Percentiles rank a stretch among this genome's conserved stretches.
phyloP scores from a whole-genome alignment of 2,329 filamentous ascomycete genomes.

The Claviceps digitariae region DNA sequence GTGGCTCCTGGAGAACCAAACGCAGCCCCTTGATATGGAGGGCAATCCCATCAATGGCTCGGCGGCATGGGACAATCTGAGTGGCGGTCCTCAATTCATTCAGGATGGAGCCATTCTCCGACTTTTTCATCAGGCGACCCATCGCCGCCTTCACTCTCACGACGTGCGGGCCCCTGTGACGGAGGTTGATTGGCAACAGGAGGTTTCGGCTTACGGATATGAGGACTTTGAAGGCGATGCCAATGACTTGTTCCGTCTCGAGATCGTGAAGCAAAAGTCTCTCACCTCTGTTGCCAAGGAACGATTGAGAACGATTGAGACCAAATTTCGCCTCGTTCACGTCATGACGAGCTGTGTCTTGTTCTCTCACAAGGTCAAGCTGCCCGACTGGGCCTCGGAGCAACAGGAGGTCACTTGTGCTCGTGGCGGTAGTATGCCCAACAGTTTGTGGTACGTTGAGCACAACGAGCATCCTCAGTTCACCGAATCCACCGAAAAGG shows the following conservation, averaged over 20 bases:
- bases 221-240: slow-evolving; percentile 95
- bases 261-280: slow-evolving; percentile 86
- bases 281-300: slow-evolving; percentile 66
- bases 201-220: slow-evolving; percentile 93
- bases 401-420: slow-evolving; percentile 99
- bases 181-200: slow-evolving; percentile 88
- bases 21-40: slow-evolving; percentile 66
- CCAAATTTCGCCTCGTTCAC: slow-evolving; percentile 90
- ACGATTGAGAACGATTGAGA: slow-evolving; percentile 82
- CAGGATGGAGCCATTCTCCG: slow-evolving; percentile 69
- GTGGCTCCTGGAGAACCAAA: slow-evolving; percentile 91
- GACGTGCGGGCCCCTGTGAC: slow-evolving; percentile 78
- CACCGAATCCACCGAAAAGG: slow-evolving; percentile 66
- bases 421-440: slow-evolving; percentile 77
- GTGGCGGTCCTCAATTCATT: slow-evolving; percentile 49
- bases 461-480: slow-evolving; percentile 74
- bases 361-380: slow-evolving; percentile 98
- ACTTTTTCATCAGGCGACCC: slow-evolving; percentile 71
- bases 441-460: slow-evolving; percentile 96
- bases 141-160: slow-evolving; percentile 89
- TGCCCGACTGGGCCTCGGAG: slow-evolving; percentile 94
- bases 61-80: slow-evolving; percentile 65
- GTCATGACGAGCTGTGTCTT: slow-evolving; percentile 93
- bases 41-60: slow-evolving; percentile 70
- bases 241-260: slow-evolving; percentile 88